These are phyloP conservation scores for Ustilago cynodontis DNA, from an alignment of 1,284 basidiomycete species.

Conservation along the genomic window DNA sequence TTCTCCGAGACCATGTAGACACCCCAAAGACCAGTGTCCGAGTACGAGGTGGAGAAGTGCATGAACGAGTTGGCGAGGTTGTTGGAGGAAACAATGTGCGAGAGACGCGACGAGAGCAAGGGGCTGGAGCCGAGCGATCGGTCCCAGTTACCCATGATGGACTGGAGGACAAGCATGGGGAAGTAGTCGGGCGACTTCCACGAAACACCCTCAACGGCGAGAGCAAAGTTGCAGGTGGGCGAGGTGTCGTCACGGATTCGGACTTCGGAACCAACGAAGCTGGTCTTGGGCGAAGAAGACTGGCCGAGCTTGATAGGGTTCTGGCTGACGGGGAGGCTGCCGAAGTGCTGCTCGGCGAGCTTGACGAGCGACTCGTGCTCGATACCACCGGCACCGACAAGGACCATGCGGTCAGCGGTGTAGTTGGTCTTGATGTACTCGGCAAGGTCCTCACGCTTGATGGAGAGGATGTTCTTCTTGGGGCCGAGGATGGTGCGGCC, in stretches of 20 bases:
- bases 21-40: constrained; percentile 99
- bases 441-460: constrained; percentile 88
- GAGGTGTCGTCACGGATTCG: constrained; percentile 93
- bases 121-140: constrained; percentile 91
- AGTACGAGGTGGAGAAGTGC: constrained; percentile 99
- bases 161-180: constrained; percentile 98
- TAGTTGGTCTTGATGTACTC: constrained; percentile 98
- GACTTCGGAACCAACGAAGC: constrained; percentile 94
- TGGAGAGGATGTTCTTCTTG: constrained; percentile 94
- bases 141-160: constrained; percentile 99
- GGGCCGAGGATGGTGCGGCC: constrained; percentile 98
- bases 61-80: constrained; percentile 99
- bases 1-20: constrained; percentile 95
- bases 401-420: constrained; percentile 97
- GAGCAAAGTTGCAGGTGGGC: constrained; percentile 89
- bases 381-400: constrained; percentile 95
- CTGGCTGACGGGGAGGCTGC: constrained; percentile 84
- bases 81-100: constrained; percentile 90
- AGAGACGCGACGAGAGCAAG: constrained; percentile 89
- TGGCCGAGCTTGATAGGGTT: constrained; percentile 89
- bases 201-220: constrained; percentile 97
- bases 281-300: constrained; percentile 73
- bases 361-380: constrained; percentile 93
- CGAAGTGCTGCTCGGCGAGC: constrained; percentile 94
- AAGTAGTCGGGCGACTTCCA: constrained; percentile 99